Evolutionary conservation across 129 eudicot species (phyloP), one percentile per base, ranked within the genome.

Genomic region (carrot (Daucus carota)): DNA sequence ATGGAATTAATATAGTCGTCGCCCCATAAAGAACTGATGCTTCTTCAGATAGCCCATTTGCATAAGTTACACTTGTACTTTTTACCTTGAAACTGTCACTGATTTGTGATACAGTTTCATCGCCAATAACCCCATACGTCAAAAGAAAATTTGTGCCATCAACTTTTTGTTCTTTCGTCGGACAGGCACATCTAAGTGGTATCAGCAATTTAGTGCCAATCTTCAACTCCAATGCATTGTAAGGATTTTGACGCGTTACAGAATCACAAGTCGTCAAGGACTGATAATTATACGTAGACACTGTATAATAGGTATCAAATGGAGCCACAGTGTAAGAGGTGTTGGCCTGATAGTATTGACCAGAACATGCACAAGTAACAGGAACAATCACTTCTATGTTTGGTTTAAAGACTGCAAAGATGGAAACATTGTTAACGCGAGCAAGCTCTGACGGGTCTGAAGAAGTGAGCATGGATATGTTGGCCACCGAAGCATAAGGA

Each of bases 131-230:
- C 80, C 79, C 73, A 45, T 86, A 88, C 16, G 92, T 85, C 46
- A 91, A 40, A 31, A 88, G 70, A 82, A 70, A 87, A 60, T 76
- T 80, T 3, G 50, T 75, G 10, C 92, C 94, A 11, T 70, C 77
- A 2, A 5, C 18, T 13, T 76, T 63, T 81, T 91, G 97, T 76
- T 81, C 72, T 33, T 41, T 77, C 10, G 90, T 83, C 40, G 97
- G 97, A 75, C 97, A 88, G 26, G 92, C 94, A 80, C 97, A 91
- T 74, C 92, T 83, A 62, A 88, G 89, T 29, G 90, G 94, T 38
- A 91, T 83, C 47, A 33, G 81, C 75, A 91, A 85, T 6, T 80
- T 75, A 32, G 65, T 44, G 16, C 88, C 92, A 0, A 69, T 14
- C 12, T 20, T 12, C 79, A 88, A 54, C 38, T 76, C 24, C 4